Evolutionary conservation across 768 basidiomycete genomes (phyloP).

Genomic region (Suillus brevipes): DNA sequence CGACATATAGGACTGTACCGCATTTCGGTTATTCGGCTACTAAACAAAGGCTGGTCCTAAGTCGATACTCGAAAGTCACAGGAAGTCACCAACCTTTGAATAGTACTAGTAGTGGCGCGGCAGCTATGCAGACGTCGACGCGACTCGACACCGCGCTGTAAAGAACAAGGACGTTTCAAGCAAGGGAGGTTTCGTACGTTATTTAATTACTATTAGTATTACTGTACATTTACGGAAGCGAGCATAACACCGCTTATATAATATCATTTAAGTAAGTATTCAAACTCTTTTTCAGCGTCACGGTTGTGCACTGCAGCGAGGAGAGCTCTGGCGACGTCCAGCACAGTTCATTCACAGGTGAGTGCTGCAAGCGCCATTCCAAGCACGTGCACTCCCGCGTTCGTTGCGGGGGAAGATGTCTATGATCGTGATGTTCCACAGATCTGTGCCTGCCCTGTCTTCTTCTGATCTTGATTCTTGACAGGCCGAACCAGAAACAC

Average conservation of each 20-base stretch:
- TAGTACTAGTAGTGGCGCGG: not conserved
- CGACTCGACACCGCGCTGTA: not conserved
- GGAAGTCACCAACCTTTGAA: not conserved
- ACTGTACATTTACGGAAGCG: not conserved
- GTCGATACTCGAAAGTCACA: not conserved
- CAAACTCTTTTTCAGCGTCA: not conserved
- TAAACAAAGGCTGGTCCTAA: not conserved
- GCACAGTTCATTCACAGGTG: not conserved
- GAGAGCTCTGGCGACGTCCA: conserved; percentile 1
- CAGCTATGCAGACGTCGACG: not conserved
- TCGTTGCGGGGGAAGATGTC: not conserved
- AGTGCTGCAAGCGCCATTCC: not conserved
- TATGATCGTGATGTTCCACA: not conserved
- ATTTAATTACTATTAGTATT: not conserved
- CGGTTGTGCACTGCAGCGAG: not conserved
- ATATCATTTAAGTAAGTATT: not conserved
- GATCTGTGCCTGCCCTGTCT: conserved; percentile 1
- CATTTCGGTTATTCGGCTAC: not conserved
- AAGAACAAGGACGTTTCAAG: not conserved
- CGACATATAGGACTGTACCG: not conserved
- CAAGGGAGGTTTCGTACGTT: not conserved
- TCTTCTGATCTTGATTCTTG: not conserved
- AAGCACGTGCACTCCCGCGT: not conserved
- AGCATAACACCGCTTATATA: not conserved
- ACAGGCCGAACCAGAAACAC: not conserved